Conservation (phyloP, 176 grass and related monocot species). For the Tillandsia fasciculata region DNA sequence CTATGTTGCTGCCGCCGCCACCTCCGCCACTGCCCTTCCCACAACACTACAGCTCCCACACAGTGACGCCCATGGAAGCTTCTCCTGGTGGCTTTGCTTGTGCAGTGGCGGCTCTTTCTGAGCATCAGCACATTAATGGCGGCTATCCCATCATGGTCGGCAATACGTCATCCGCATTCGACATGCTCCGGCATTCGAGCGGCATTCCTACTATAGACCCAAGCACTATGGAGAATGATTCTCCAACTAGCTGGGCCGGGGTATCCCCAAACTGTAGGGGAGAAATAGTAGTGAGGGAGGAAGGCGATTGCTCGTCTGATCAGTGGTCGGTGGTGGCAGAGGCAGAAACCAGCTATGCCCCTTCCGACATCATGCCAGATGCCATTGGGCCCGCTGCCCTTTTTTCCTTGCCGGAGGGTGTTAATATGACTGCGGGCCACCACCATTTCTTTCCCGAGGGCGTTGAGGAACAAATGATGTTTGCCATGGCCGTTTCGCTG, state of each 20-base stretch:
- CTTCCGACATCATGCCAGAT: constrained; percentile 62
- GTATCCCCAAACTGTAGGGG: constrained; percentile 43
- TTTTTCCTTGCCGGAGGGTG: constrained; percentile 34
- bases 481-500: constrained; percentile 74
- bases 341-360: constrained; percentile 64
- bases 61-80: constrained; percentile 40
- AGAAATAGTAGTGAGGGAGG: constrained; percentile 42
- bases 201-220: constrained; percentile 27
- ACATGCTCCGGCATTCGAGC: constrained; percentile 43
- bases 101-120: constrained; percentile 66
- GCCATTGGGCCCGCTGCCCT: constrained; percentile 19
- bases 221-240: constrained; percentile 35
- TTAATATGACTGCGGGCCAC: constrained; percentile 41
- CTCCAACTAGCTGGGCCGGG: constrained; percentile 49
- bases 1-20: constrained; percentile 38
- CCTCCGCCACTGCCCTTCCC: not conserved
- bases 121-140: constrained; percentile 45
- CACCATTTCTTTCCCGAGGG: constrained; percentile 42
- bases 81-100: constrained; percentile 65
- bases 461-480: constrained; percentile 98
- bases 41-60: constrained; percentile 45
- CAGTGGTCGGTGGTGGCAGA: constrained; percentile 79
- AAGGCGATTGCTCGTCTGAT: constrained; percentile 71
- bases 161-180: constrained; percentile 36
- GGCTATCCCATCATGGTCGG: constrained; percentile 44